Conservation (phyloP, 2,329 filamentous ascomycete genomes). For the Alternaria ethzedia region DNA sequence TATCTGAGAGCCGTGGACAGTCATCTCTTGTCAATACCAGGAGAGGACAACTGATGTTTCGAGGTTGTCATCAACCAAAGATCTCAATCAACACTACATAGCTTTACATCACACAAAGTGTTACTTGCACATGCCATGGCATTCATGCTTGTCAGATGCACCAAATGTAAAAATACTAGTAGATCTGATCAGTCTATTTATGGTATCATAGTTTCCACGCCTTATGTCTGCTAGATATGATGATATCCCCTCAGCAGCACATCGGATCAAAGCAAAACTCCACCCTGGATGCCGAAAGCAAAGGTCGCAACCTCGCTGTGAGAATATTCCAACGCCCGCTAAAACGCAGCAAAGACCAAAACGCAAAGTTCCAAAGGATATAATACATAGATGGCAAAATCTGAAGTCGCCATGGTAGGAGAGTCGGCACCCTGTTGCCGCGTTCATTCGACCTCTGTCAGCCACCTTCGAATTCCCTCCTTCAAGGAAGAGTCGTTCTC, state of each 20-base stretch:
- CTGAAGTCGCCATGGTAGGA: background rate
- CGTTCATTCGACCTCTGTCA: slow-evolving; percentile 47
- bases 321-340: slow-evolving; percentile 9
- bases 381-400: slow-evolving; percentile 5
- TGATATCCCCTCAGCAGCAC: background rate
- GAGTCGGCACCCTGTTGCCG: background rate
- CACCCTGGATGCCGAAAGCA: background rate
- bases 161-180: background rate
- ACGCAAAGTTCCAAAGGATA: background rate
- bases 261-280: background rate
- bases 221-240: background rate
- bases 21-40: background rate
- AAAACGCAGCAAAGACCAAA: slow-evolving; percentile 14
- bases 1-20: background rate
- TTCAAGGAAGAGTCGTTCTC: slow-evolving; percentile 58
- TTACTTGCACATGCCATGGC: background rate
- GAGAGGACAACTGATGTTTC: background rate
- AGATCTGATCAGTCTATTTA: background rate
- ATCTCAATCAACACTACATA: background rate
- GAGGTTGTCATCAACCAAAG: background rate
- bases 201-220: background rate
- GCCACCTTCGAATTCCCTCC: slow-evolving; percentile 64
- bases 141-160: background rate
- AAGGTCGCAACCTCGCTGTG: background rate
- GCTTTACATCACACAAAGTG: background rate